Evolutionary conservation across 1,139 yeast genomes (phyloP), one percentile per base, ranked within the genome.

Genomic region (Blastobotrys proliferans): DNA sequence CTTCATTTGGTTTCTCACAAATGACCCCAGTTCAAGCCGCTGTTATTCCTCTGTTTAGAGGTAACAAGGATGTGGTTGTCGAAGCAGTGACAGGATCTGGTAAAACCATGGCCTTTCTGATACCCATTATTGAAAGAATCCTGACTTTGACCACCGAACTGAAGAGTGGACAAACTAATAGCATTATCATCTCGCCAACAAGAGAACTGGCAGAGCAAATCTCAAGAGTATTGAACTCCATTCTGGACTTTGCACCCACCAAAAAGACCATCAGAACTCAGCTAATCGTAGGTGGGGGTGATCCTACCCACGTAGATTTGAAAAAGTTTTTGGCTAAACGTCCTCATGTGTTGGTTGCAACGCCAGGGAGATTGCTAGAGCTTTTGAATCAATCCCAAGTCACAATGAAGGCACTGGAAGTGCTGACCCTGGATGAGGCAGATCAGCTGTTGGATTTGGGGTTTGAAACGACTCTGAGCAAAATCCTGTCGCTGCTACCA

Each of bases 21-120:
- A 88, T 92, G 97, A 92, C 99, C 0, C 97, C 99, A 0, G 98
- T 92, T 0, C 99, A 92, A 61, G 98, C 98, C 0, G 79, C 97
- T 0, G 83, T 95, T 0, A 84, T 92, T 40, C 98, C 99, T 0
- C 68, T 90, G 43, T 77, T 94, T 53, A 66, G 83, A 36, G 82
- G 82, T n/a, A 84, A 90, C 56, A 92, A 92, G 59, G 98, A 92
- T 65, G 97, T 92, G 8, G 95, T 94, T 8, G 97, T 88, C 1
- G 96, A 90, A 52, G 72, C 97, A 0, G 96, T 88, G 1, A 92
- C 98, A 0, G 98, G 98, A 0, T 88, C 97, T 0, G 98, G 98
- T 6, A 92, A 92, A 61, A 92, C 98, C 0, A 64, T 90, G 26
- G 86, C 97, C 2, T 92, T 84, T 64, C 79, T 79, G 6, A 73